A percentile compares a stretch with the other conserved stretches of the same genome.
phyloP scores from a whole-genome alignment of 345 rosid genomes.

The Hypericum perforatum region DNA sequence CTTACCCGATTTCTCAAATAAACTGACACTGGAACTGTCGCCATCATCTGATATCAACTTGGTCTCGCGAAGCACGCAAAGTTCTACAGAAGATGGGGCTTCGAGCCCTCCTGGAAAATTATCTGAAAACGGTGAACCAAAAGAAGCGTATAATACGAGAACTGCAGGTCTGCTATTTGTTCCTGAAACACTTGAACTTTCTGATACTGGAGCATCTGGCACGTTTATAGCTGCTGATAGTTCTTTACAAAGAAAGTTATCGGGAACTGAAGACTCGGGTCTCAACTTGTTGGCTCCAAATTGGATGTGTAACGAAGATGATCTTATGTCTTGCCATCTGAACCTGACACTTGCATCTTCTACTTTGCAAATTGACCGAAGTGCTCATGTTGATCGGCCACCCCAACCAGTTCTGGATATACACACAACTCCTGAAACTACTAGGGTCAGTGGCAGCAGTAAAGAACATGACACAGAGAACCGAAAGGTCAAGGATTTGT shows the following conservation, averaged over 20 bases:
- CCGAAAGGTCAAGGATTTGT: slow-evolving; percentile 16
- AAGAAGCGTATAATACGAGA: slow-evolving; percentile 32
- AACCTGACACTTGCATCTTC: slow-evolving; percentile 80
- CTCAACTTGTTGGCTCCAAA: slow-evolving; percentile 32
- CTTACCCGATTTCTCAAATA: slow-evolving; percentile 64
- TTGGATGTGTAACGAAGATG: slow-evolving; percentile 42
- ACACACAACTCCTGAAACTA: slow-evolving; percentile 20
- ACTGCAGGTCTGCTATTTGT: slow-evolving; percentile 34
- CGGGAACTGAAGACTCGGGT: slow-evolving; percentile 31
- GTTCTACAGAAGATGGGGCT: slow-evolving; percentile 61
- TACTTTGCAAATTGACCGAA: slow-evolving; percentile 44
- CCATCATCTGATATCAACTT: slow-evolving; percentile 80
- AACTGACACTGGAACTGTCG: slow-evolving; percentile 67
- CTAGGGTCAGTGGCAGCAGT: slow-evolving; percentile 17
- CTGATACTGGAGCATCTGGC: slow-evolving; percentile 71
- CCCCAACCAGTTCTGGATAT: slow-evolving; percentile 30
- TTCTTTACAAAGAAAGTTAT: slow-evolving; percentile 27
- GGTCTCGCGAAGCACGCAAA: slow-evolving; percentile 67
- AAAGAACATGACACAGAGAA: slow-evolving; percentile 28
- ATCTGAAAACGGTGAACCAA: slow-evolving; percentile 41
- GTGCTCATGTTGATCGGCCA: slow-evolving; percentile 29
- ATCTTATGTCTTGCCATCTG: slow-evolving; percentile 68
- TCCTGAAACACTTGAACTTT: slow-evolving; percentile 62
- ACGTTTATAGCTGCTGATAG: slow-evolving; percentile 29
- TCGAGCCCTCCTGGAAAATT: slow-evolving; percentile 33